Conservation (phyloP, 106 monocot genomes). For the Iris macrosiphon region DNA sequence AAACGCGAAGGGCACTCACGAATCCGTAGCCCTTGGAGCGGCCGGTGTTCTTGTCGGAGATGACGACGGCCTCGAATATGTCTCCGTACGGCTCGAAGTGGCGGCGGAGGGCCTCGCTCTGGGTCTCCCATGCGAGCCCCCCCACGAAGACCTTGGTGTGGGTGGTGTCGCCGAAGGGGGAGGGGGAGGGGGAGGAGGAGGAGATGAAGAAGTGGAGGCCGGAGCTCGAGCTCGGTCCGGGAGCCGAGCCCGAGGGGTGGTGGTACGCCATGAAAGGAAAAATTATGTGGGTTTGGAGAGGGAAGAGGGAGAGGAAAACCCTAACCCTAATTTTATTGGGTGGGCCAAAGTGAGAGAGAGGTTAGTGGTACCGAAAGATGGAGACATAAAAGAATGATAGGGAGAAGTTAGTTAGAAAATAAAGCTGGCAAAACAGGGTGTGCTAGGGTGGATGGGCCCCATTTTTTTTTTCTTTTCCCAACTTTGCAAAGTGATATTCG, state of each 20-base stretch:
- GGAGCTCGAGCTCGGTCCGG: conserved; percentile 31
- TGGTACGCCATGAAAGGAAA: conserved; percentile 40
- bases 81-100: conserved; percentile 78
- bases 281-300: too few species aligned
- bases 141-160: conserved; percentile 82
- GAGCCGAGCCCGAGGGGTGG: conserved; percentile 29
- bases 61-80: conserved; percentile 84
- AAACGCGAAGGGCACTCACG: conserved; percentile 4
- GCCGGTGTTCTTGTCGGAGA: conserved; percentile 66
- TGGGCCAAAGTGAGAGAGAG: too few species aligned
- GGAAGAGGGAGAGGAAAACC: too few species aligned
- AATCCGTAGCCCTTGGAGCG: conserved; percentile 81
- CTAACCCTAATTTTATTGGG: too few species aligned
- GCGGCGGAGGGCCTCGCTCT: conserved; percentile 51
- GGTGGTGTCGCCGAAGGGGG: conserved; percentile 76
- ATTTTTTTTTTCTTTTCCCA: too few species aligned
- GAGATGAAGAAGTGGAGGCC: conserved; percentile 43
- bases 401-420: too few species aligned
- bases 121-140: conserved; percentile 82
- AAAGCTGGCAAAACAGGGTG: too few species aligned
- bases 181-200: conserved; percentile 33
- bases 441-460: too few species aligned
- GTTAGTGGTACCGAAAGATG: too few species aligned
- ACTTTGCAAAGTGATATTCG: too few species aligned
- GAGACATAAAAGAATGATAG: too few species aligned